Conservation (phyloP, 148 eudicot genomes). For the Drosera capensis region DNA sequence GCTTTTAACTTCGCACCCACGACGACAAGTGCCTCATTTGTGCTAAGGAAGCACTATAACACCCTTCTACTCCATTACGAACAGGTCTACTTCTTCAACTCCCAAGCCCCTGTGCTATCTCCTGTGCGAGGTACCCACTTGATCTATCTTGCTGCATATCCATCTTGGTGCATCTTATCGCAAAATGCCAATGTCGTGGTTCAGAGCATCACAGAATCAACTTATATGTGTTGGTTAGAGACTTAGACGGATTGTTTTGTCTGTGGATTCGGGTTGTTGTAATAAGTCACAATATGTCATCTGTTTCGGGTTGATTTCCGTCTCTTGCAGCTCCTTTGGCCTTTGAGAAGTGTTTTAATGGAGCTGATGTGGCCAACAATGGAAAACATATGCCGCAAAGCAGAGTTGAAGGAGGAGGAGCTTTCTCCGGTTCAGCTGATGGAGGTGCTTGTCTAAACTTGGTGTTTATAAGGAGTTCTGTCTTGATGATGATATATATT, state of each 20-base stretch:
- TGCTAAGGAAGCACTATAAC: constrained; percentile 44
- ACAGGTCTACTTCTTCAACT: constrained; percentile 48
- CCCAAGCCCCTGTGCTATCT: constrained; percentile 16
- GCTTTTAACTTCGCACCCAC: constrained; percentile 40
- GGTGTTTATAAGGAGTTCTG: not conserved
- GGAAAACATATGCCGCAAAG: constrained; percentile 4
- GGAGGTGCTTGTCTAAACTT: constrained; percentile 3
- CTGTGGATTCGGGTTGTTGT: too few species aligned
- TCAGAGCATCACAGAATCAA: too few species aligned
- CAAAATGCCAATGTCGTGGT: too few species aligned
- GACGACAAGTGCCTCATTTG: constrained; percentile 64
- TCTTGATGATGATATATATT: not conserved
- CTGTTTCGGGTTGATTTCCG: not conserved
- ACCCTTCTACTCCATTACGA: constrained; percentile 45
- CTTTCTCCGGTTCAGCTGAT: constrained; percentile 4
- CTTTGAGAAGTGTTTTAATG: constrained; percentile 5
- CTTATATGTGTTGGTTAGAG: too few species aligned
- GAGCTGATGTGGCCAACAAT: constrained; percentile 8
- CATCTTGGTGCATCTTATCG: too few species aligned
- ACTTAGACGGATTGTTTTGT: too few species aligned
- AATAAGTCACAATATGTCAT: too few species aligned
- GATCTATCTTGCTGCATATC: too few species aligned
- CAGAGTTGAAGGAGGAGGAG: not conserved
- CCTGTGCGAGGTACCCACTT: constrained; percentile 5
- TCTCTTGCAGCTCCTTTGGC: constrained; percentile 6